Evolutionary conservation across 1,284 basidiomycete species (phyloP).

Genomic region (Microbotryum saponariae): DNA sequence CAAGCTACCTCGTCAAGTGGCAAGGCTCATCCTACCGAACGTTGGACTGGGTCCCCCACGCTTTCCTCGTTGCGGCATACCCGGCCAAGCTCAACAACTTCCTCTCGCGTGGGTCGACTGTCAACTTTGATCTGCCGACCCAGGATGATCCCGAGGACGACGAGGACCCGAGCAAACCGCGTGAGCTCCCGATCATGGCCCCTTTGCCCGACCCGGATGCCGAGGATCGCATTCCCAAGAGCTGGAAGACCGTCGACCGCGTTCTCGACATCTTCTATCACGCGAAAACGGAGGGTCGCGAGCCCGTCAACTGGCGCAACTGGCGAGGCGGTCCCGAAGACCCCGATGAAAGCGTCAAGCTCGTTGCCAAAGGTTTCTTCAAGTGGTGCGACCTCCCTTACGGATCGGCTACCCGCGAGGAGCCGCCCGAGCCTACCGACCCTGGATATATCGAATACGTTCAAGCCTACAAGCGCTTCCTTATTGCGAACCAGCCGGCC

Average conservation of each 20-base stretch:
- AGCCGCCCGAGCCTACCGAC: slow-evolving; percentile 24
- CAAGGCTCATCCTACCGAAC: slow-evolving; percentile 26
- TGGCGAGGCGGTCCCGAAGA: slow-evolving; percentile 21
- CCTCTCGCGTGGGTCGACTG: slow-evolving; percentile 57
- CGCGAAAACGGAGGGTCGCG: slow-evolving; percentile 3
- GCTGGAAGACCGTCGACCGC: slow-evolving; percentile 34
- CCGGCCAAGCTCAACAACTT: slow-evolving; percentile 65
- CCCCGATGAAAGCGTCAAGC: slow-evolving; percentile 24
- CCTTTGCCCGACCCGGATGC: slow-evolving; percentile 31
- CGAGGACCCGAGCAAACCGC: slow-evolving; percentile 3
- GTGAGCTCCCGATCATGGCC: slow-evolving; percentile 10
- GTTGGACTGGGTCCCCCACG: slow-evolving; percentile 75
- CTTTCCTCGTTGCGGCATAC: slow-evolving; percentile 67
- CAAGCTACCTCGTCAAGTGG: slow-evolving; percentile 26
- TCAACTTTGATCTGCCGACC: slow-evolving; percentile 39
- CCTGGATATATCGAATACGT: slow-evolving; percentile 24
- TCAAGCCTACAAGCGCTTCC: slow-evolving; percentile 29
- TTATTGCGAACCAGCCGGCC: slow-evolving; percentile 11
- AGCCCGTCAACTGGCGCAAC: slow-evolving; percentile 4
- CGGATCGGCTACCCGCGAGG: slow-evolving; percentile 20
- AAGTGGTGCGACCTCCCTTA: slow-evolving; percentile 36
- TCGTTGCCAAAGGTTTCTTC: slow-evolving; percentile 26
- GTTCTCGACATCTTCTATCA: slow-evolving; percentile 29
- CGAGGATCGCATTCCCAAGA: slow-evolving; percentile 22
- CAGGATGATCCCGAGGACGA: slow-evolving; percentile 25